Percentiles rank a stretch among this genome's conserved stretches.
phyloP scores from a whole-genome alignment of 2,329 filamentous ascomycete genomes.

The Septoria linicola region DNA sequence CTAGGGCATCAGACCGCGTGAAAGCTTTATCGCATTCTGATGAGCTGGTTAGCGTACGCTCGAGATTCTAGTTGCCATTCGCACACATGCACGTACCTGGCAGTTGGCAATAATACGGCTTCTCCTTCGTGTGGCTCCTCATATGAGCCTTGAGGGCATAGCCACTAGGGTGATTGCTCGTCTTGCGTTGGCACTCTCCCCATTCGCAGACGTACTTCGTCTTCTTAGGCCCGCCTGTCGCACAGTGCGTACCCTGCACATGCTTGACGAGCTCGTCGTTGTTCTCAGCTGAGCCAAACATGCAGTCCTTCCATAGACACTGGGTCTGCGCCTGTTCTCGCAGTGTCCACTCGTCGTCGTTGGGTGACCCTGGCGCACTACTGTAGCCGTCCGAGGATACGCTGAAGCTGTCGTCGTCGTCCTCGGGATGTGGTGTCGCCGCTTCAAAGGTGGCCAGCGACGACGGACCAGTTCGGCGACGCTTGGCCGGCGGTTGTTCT shows the following conservation, averaged over 20 bases:
- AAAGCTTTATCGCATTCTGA: slow-evolving; percentile 96
- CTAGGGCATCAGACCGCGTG: slow-evolving; percentile 89
- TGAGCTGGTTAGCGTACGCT: slow-evolving; percentile 16
- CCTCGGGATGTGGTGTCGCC: slow-evolving; percentile 31
- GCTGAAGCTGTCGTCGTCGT: slow-evolving; percentile 55
- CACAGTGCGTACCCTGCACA: slow-evolving; percentile 85
- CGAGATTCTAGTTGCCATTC: neutral
- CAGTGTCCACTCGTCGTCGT: slow-evolving; percentile 45
- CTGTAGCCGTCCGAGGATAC: slow-evolving; percentile 88
- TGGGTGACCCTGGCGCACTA: slow-evolving; percentile 60
- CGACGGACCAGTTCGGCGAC: slow-evolving; percentile 38
- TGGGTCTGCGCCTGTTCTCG: slow-evolving; percentile 44
- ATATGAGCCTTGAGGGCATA: slow-evolving; percentile 97
- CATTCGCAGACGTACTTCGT: slow-evolving; percentile 99
- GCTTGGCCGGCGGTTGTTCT: slow-evolving; percentile 40
- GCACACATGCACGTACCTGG: slow-evolving; percentile 63
- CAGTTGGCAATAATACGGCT: slow-evolving; percentile 94
- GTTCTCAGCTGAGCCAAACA: slow-evolving; percentile 49
- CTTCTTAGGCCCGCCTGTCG: slow-evolving; percentile 64
- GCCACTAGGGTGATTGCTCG: slow-evolving; percentile 86
- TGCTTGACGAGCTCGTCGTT: slow-evolving; percentile 54
- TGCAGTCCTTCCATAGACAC: slow-evolving; percentile 54
- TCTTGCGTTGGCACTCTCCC: slow-evolving; percentile 84
- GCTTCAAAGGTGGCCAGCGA: slow-evolving; percentile 27
- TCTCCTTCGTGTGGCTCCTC: slow-evolving; percentile 96